These are phyloP conservation scores for Auricularia sp. DNA, from an alignment of 768 basidiomycete genomes.

Conservation along the genomic window DNA sequence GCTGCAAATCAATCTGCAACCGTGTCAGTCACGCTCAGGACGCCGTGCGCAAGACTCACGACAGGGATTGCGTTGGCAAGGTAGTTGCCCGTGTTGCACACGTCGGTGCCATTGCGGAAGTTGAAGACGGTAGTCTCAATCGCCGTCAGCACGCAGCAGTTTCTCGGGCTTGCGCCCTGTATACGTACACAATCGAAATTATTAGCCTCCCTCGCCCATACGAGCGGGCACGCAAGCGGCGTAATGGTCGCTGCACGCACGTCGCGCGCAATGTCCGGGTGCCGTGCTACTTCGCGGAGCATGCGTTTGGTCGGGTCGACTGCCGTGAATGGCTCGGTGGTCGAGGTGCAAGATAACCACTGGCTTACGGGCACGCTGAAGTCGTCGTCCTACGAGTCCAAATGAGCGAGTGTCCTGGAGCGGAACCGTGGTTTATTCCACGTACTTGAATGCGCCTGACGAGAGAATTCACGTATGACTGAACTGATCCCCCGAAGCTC, in stretches of 20 bases:
- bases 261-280: not conserved
- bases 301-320: conserved; percentile 7
- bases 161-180: not conserved
- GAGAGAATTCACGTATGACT: conserved; percentile 29
- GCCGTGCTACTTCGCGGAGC: conserved; percentile 1
- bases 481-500: conserved; percentile 10
- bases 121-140: conserved; percentile 30
- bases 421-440: not conserved
- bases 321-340: conserved; percentile 12
- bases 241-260: conserved; percentile 16
- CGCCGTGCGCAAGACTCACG: conserved; percentile 13
- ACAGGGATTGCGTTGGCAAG: conserved; percentile 15
- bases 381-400: conserved; percentile 15
- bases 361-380: conserved; percentile 14
- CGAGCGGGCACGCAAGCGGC: conserved; percentile 35
- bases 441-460: conserved; percentile 31
- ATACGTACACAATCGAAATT: conserved; percentile 31
- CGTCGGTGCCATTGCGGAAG: conserved; percentile 29
- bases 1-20: conserved; percentile 28
- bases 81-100: conserved; percentile 30
- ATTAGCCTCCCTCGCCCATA: conserved; percentile 39
- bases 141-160: not conserved
- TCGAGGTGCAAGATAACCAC: conserved; percentile 21
- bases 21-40: not conserved
- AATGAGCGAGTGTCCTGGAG: no score